These are phyloP conservation scores for Lolium multiflorum DNA, from an alignment of 176 grass and related monocot genomes.

Conservation along the genomic window DNA sequence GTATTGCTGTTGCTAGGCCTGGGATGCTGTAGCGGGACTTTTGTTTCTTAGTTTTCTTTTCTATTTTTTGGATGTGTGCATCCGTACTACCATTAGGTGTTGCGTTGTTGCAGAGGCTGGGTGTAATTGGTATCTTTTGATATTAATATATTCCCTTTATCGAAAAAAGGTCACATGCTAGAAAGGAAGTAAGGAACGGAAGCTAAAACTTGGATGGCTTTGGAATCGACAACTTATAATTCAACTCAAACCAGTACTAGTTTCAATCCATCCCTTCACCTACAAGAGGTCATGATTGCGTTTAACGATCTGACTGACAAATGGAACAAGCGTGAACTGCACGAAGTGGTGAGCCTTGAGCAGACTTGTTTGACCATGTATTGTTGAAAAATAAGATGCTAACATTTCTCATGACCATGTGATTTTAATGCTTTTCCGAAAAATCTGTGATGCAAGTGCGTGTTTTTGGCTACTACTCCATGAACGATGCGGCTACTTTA, in stretches of 20 bases:
- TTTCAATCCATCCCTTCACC: background rate
- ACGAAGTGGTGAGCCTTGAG: background rate
- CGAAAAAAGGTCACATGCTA: no score
- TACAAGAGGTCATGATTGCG: conserved; percentile 24
- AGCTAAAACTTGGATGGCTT: background rate
- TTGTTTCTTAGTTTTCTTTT: no score
- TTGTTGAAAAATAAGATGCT: conserved; percentile 16
- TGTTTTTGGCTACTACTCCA: background rate
- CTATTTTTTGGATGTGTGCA: no score
- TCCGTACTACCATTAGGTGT: no score
- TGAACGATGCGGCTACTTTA: background rate
- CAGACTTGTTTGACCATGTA: conserved; percentile 1
- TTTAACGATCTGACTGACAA: background rate
- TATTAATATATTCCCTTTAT: no score
- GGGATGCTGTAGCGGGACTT: no score
- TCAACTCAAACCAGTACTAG: background rate
- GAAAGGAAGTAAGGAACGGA: background rate
- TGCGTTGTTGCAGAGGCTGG: no score
- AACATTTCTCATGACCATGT: background rate
- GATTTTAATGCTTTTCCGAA: background rate
- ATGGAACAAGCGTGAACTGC: background rate
- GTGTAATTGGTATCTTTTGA: no score
- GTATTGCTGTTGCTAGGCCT: no score
- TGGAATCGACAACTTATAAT: background rate
- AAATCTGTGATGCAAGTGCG: background rate